Base-by-base conservation (phyloP, 768 basidiomycete genomes). In the Rhizopogon vesiculosus region DNA sequence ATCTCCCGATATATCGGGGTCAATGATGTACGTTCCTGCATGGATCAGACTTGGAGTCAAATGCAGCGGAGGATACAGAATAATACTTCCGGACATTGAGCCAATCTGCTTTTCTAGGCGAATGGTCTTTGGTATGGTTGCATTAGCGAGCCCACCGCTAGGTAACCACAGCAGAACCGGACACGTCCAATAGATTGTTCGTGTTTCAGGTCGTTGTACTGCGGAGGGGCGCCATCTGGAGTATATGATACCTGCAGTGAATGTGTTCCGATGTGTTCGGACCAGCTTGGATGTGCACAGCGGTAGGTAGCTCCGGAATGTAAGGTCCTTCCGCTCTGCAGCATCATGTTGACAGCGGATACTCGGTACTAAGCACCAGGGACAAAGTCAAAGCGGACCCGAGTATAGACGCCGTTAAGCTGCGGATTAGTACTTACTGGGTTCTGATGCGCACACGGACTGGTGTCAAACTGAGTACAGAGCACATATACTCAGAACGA, bases 21-120 rank as follows among this genome's bases (percentile, higher is more conserved):
- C 73, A 19, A 80, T 68, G 55, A 69, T 71, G 56, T 73, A 79
- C 10, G 72, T 74, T 12, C 78, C 78, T 79, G 46, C 35, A 31
- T 39, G 3, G 25, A 16, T 18, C 10, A 7, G 7, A 28, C 25
- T 51, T 33, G 31, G 22, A 16, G 15, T n/a, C 10, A 38, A 19
- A 39, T 19, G 22, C 7, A 38, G 19, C 4, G 1, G 3, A 41
- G 13, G 35, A 19, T 22, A 39, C 16, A 18, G 22, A 43, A 16
- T 18, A 29, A 2, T n/a, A 46, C 65, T 29, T 50, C 75, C 75
- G 39, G 62, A 63, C 25, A 76, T 70, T 53, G 66, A 62, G 25
- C 68, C 63, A 51, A 69, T 62, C n/a, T 35, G 29, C 33, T 54
- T 45, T 18, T 54, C 28, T 5, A 56, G 12, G 16, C 7, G 40